phyloP scores from a whole-genome alignment of 1,139 yeast species.

The Diutina sp. region DNA sequence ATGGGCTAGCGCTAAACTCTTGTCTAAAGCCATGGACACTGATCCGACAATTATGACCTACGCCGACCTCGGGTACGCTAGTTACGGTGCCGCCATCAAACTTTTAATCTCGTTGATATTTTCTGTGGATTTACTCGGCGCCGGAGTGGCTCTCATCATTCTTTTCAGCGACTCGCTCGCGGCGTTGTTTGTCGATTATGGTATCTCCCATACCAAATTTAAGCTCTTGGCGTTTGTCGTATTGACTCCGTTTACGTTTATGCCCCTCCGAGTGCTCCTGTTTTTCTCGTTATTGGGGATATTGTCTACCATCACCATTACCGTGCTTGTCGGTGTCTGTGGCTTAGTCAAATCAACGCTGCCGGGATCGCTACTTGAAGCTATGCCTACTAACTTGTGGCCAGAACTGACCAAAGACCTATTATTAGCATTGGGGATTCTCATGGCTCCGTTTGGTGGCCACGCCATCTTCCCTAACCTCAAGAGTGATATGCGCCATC shows the following conservation, averaged over 20 bases:
- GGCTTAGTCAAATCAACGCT: slow-evolving; percentile 25
- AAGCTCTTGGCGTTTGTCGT: slow-evolving; percentile 27
- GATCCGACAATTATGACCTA: slow-evolving; percentile 74
- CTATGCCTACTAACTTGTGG: slow-evolving; percentile 35
- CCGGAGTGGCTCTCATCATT: slow-evolving; percentile 7
- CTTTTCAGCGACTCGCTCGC: neutral
- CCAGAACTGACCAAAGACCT: slow-evolving; percentile 29
- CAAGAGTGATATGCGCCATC: slow-evolving; percentile 45
- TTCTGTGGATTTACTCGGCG: neutral
- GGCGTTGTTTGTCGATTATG: neutral
- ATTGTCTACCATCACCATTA: slow-evolving; percentile 30
- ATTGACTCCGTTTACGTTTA: slow-evolving; percentile 33
- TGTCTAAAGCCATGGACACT: slow-evolving; percentile 44
- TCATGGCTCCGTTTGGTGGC: slow-evolving; percentile 54
- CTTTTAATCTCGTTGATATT: slow-evolving; percentile 18
- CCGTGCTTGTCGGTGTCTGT: slow-evolving; percentile 24
- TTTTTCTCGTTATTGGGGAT: slow-evolving; percentile 33
- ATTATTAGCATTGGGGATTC: slow-evolving; percentile 39
- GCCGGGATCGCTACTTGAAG: slow-evolving; percentile 29
- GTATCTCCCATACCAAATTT: slow-evolving; percentile 11
- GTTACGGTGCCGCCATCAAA: slow-evolving; percentile 45
- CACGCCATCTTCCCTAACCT: slow-evolving; percentile 51
- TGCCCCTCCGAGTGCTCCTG: slow-evolving; percentile 32
- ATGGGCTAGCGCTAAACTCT: slow-evolving; percentile 31
- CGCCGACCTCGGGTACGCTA: slow-evolving; percentile 76